Base-by-base conservation (phyloP, 305 asterid genomes). In the Ajuga reptans region DNA sequence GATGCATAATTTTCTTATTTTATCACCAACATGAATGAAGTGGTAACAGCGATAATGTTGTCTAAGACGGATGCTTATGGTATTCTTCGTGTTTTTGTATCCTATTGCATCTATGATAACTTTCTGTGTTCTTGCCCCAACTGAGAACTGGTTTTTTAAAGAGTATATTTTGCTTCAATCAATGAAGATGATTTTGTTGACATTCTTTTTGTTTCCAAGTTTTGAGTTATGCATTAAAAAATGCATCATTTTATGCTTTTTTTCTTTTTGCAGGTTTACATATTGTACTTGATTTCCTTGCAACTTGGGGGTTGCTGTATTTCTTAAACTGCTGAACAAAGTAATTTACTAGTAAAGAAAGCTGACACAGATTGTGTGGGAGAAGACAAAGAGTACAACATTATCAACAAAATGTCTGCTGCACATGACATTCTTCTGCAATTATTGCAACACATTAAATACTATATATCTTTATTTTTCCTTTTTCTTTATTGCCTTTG, bases 401-500 rank as follows among this genome's bases (percentile, higher is more conserved):
- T 50, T 50, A 21, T 51, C 56, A 51, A 72, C 27, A 27, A 62
- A 41, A 43, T 42, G 69, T 59, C 27, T 47, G 52, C 50, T 75
- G 79, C 73, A 71, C 69, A 65, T 71, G 59, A 41, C 42, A 21
- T 56, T 68, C 60, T 67, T 64, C 31, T 68, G 50, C 62, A 17
- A 58, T 50, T 53, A 71, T 39, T 24, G 60, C 3, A 66, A 24
- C 5, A 12, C 49, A 52, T 74, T 68, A 1, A 55, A 6, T 64
- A 14, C n/a, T 65, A 9, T 21, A 8, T 52, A 31, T 57, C 9
- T 5, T 18, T 10, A 2, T 62, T 27, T 42, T 42, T 64, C 64
- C 24, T 41, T 52, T 11, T 12, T 43, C 18, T 15, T 42, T 42
- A 45, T 56, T 64, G 50, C 45, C 68, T 43, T 36, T 10, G 27